Conservation (phyloP, 805 yeast genomes). For the Saturnispora sanitii region DNA sequence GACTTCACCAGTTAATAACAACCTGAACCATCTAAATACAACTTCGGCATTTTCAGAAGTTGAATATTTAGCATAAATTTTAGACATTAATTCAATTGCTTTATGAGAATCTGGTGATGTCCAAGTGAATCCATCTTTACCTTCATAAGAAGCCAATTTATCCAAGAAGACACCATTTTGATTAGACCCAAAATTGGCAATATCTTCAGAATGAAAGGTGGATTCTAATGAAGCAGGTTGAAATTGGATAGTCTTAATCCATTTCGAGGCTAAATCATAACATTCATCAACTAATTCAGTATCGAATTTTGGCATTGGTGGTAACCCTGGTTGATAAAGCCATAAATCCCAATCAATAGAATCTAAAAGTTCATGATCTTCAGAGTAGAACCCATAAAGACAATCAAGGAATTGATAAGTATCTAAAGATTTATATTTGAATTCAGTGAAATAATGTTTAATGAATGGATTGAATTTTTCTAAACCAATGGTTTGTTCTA, state of each 20-base stretch:
- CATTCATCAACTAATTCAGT: conserved; percentile 71
- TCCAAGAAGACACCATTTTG: conserved; percentile 78
- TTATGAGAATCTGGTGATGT: conserved; percentile 24
- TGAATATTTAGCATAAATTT: conserved; percentile 32
- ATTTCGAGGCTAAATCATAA: conserved; percentile 50
- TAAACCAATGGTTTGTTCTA: conserved; percentile 66
- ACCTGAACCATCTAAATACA: conserved; percentile 63
- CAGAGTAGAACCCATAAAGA: conserved; percentile 48
- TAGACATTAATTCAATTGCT: conserved; percentile 26
- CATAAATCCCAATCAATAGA: conserved; percentile 78
- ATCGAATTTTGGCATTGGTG: conserved; percentile 78
- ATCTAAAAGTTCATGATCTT: conserved; percentile 44
- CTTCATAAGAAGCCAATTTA: conserved; percentile 43
- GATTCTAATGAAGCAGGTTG: conserved; percentile 19
- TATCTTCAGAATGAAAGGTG: conserved; percentile 39
- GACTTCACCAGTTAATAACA: conserved; percentile 49
- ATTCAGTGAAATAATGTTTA: conserved; percentile 63
- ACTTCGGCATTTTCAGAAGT: conserved; percentile 70
- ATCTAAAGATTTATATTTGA: conserved; percentile 63
- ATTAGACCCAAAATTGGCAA: conserved; percentile 53
- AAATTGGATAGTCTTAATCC: conserved; percentile 38
- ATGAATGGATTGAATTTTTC: conserved; percentile 69
- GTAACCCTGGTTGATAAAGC: conserved; percentile 77
- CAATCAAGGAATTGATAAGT: conserved; percentile 73
- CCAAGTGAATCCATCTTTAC: conserved; percentile 33